Percentiles rank a stretch among this genome's conserved stretches.
Evolutionary conservation across 805 yeast genomes (phyloP).

Genomic region (Teunomyces kruisii): DNA sequence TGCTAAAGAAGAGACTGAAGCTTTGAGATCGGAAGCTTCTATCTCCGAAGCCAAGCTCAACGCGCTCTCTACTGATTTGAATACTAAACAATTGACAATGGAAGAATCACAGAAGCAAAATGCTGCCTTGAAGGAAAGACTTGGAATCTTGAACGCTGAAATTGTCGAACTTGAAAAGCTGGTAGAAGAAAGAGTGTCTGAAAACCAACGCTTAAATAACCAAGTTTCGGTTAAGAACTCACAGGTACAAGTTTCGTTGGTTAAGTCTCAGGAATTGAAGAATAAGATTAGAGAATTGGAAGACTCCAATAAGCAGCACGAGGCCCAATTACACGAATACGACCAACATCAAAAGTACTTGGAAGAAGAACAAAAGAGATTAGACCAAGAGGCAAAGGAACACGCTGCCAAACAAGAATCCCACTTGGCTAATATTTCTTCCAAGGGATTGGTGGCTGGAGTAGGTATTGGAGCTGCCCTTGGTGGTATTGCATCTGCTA

Average conservation of each 20-base stretch:
- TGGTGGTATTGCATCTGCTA: conserved; percentile 8
- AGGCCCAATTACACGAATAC: conserved; percentile 18
- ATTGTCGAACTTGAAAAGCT: conserved; percentile 58
- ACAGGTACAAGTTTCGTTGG: conserved; percentile 66
- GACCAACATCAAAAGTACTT: conserved; percentile 1
- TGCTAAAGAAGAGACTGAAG: conserved; percentile 66
- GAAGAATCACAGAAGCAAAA: conserved; percentile 72
- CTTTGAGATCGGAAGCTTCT: conserved; percentile 67
- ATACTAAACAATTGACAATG: conserved; percentile 56
- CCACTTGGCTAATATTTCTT: neutral
- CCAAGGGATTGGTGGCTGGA: conserved; percentile 7
- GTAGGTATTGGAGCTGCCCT: conserved; percentile 11
- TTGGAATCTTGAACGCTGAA: conserved; percentile 67
- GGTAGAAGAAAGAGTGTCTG: conserved; percentile 50
- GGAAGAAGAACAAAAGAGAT: neutral
- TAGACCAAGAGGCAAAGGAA: conserved; percentile 6
- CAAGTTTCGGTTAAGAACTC: conserved; percentile 64
- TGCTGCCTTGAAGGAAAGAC: conserved; percentile 61
- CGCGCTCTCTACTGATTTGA: conserved; percentile 64
- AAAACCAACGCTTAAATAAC: conserved; percentile 61
- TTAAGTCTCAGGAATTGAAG: conserved; percentile 42
- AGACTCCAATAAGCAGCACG: conserved; percentile 20
- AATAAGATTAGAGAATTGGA: conserved; percentile 26
- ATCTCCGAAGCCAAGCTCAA: conserved; percentile 77
- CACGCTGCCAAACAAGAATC: neutral